Conservation (phyloP, 1,284 basidiomycete genomes). For the Cryptococcus sp. region DNA sequence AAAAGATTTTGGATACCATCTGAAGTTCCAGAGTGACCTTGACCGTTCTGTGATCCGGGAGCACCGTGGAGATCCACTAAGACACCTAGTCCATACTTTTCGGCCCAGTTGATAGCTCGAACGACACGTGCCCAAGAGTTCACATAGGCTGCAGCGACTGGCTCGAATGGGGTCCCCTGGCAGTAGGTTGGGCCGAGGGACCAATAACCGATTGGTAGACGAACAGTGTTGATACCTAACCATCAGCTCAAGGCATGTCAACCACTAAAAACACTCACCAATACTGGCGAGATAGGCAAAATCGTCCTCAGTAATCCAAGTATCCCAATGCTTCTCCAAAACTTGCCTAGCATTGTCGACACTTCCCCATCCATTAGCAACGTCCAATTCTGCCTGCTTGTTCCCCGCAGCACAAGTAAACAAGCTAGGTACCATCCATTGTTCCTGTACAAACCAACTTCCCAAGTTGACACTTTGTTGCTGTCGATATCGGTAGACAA, state of each 20-base stretch:
- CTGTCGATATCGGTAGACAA: conserved; percentile 60
- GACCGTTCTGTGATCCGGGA: conserved; percentile 61
- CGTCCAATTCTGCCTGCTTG: conserved; percentile 52
- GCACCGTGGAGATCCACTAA: conserved; percentile 66
- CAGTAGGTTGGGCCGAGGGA: conserved; percentile 48
- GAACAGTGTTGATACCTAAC: conserved; percentile 65
- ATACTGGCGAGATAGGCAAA: conserved; percentile 50
- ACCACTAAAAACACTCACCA: conserved; percentile 12
- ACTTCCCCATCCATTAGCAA: conserved; percentile 50
- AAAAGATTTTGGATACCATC: conserved; percentile 61
- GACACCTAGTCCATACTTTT: conserved; percentile 69
- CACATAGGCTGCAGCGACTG: conserved; percentile 59
- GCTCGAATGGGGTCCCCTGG: conserved; percentile 57
- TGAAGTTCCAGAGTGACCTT: conserved; percentile 69
- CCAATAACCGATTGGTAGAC: conserved; percentile 69
- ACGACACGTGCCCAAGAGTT: conserved; percentile 58
- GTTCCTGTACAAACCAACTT: conserved; percentile 71
- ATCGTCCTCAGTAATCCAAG: conserved; percentile 66
- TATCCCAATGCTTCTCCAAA: conserved; percentile 76
- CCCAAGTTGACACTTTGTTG: conserved; percentile 65
- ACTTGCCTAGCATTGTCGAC: conserved; percentile 53
- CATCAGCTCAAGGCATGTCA: background rate
- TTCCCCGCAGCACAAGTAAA: conserved; percentile 61
- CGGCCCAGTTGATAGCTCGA: conserved; percentile 64
- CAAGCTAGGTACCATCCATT: conserved; percentile 70